Conservation (phyloP, 2,329 filamentous ascomycete genomes). For the Lomentospora prolificans region DNA sequence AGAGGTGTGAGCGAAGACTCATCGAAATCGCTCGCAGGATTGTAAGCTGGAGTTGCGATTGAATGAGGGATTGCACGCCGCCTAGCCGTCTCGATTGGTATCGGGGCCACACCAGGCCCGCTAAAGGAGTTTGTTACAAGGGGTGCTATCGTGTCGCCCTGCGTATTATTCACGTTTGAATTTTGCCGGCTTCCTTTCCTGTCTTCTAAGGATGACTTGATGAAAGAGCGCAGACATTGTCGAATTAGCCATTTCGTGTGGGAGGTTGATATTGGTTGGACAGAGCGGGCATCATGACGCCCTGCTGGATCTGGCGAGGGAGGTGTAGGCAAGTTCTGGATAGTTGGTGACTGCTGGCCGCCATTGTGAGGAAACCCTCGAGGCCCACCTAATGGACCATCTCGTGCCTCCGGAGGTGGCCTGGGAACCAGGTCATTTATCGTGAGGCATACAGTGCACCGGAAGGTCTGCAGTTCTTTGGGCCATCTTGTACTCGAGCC, state of each 20-base stretch:
- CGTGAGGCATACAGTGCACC: conserved; percentile 75
- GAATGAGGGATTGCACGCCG: neutral
- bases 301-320: neutral
- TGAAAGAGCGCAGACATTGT: conserved; percentile 21
- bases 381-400: conserved; percentile 66
- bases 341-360: neutral
- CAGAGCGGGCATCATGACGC: neutral
- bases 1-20: neutral
- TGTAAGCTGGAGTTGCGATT: neutral
- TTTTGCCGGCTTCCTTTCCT: neutral
- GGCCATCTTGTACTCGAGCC: conserved; percentile 74
- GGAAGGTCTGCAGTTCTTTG: conserved; percentile 59
- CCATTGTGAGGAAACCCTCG: conserved; percentile 62
- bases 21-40: neutral
- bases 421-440: conserved; percentile 61
- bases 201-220: neutral
- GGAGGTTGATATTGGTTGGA: conserved; percentile 21
- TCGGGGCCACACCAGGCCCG: neutral
- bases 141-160: neutral
- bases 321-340: neutral
- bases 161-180: neutral
- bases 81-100: neutral
- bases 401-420: conserved; percentile 41
- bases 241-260: conserved; percentile 23
- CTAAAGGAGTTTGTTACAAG: too few species aligned